Conservation (phyloP, 148 eudicot species). For the Silene uniflora region DNA sequence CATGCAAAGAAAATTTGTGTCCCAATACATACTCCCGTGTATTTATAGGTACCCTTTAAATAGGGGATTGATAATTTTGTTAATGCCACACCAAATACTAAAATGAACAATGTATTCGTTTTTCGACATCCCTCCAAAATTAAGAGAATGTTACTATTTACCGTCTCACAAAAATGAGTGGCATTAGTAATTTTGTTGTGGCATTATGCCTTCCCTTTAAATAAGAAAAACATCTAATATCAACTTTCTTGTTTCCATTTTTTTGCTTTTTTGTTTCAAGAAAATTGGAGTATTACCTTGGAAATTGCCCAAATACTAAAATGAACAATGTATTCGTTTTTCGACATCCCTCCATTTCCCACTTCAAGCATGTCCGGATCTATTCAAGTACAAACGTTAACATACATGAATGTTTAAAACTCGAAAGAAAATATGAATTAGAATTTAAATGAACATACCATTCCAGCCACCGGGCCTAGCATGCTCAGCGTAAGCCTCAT, state of each 20-base stretch:
- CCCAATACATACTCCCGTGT: too few species aligned
- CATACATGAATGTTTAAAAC: not conserved
- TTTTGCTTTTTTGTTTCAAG: too few species aligned
- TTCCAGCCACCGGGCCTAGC: slow-evolving; percentile 99
- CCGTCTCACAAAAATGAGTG: too few species aligned
- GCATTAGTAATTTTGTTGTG: too few species aligned
- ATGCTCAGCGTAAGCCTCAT: slow-evolving; percentile 59
- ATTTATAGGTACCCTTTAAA: too few species aligned
- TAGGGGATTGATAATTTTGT: too few species aligned
- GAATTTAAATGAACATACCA: slow-evolving; percentile 36
- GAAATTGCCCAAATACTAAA: slow-evolving; percentile 91
- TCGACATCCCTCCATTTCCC: slow-evolving; percentile 92
- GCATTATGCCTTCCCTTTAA: too few species aligned
- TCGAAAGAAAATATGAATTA: not conserved
- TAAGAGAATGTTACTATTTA: too few species aligned
- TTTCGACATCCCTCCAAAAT: slow-evolving; percentile 80
- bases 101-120: slow-evolving; percentile 76
- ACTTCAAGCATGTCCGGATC: slow-evolving; percentile 99
- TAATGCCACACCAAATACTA: slow-evolving; percentile 87
- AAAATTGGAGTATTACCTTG: slow-evolving; percentile 31
- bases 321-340: slow-evolving; percentile 67
- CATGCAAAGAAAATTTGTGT: too few species aligned
- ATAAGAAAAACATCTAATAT: too few species aligned
- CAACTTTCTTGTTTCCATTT: too few species aligned
- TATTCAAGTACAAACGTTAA: slow-evolving; percentile 21